Evolutionary conservation across 805 yeast species (phyloP).

Genomic region (Yamadazyma insecticola): DNA sequence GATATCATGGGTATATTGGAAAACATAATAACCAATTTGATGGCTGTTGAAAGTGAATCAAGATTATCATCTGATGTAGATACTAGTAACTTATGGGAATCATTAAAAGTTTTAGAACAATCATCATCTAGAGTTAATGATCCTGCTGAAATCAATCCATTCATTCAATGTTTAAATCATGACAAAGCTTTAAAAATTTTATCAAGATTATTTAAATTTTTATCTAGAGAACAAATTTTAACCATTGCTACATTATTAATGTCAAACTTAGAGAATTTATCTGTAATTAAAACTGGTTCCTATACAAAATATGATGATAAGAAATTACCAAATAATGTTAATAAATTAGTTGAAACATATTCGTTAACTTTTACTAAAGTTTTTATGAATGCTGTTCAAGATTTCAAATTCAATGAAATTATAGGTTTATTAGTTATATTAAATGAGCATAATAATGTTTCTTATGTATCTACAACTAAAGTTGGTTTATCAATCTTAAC

Average conservation of each 20-base stretch:
- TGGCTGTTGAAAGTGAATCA: slow-evolving; percentile 68
- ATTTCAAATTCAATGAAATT: slow-evolving; percentile 73
- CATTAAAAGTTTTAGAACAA: slow-evolving; percentile 68
- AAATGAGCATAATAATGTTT: slow-evolving; percentile 65
- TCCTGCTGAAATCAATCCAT: slow-evolving; percentile 60
- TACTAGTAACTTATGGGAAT: slow-evolving; percentile 61
- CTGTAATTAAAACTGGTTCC: slow-evolving; percentile 74
- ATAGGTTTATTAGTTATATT: slow-evolving; percentile 68
- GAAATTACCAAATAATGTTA: slow-evolving; percentile 49
- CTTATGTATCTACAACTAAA: slow-evolving; percentile 64
- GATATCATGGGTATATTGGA: slow-evolving; percentile 66
- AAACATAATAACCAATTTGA: slow-evolving; percentile 67
- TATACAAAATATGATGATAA: slow-evolving; percentile 57
- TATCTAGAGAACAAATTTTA: slow-evolving; percentile 69
- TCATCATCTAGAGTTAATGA: slow-evolving; percentile 47
- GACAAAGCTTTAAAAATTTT: slow-evolving; percentile 87
- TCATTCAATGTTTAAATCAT: slow-evolving; percentile 74
- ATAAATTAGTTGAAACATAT: slow-evolving; percentile 68
- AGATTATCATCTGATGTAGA: slow-evolving; percentile 31
- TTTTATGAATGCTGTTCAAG: slow-evolving; percentile 77
- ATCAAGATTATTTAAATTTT: slow-evolving; percentile 82
- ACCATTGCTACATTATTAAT: slow-evolving; percentile 74
- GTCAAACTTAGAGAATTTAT: slow-evolving; percentile 73
- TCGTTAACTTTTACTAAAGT: slow-evolving; percentile 79
- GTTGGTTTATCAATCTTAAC: slow-evolving; percentile 85